Evolutionary conservation across 202 grass and related monocot species (phyloP).

Genomic region (Eragrostis tef): DNA sequence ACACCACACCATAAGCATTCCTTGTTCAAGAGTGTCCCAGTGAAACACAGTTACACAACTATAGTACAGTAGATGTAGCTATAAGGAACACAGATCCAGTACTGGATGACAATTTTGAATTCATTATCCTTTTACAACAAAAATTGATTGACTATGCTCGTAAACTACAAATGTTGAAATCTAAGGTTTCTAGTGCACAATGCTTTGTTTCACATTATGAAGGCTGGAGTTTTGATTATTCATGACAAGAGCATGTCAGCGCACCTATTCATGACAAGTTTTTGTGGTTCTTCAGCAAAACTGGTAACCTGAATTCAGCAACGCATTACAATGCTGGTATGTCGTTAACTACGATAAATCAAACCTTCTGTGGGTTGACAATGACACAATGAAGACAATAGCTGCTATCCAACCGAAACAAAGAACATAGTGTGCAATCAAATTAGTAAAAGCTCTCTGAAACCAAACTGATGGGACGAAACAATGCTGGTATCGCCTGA

Average conservation of each 20-base stretch:
- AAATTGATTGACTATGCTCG: background rate
- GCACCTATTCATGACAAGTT: background rate
- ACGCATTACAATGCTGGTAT: too few species aligned
- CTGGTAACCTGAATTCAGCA: constrained; percentile 8
- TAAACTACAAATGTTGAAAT: background rate
- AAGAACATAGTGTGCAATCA: too few species aligned
- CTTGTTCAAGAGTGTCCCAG: background rate
- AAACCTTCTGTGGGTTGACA: background rate
- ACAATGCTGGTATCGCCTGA: background rate
- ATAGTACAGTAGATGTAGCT: constrained; percentile 21
- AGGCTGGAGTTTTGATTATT: constrained; percentile 3
- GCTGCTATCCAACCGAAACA: too few species aligned
- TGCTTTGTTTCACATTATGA: constrained; percentile 31
- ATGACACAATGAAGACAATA: background rate
- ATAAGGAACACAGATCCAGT: constrained; percentile 7
- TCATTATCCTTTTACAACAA: background rate
- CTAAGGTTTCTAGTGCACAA: background rate
- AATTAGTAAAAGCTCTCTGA: too few species aligned
- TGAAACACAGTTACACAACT: constrained; percentile 1
- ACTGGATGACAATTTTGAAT: constrained; percentile 16
- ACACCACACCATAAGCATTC: background rate
- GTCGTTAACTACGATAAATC: too few species aligned
- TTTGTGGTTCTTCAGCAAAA: too few species aligned
- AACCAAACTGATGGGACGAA: too few species aligned
- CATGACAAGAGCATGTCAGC: constrained; percentile 16